These are phyloP conservation scores for Gymnopilus junonius DNA, from an alignment of 768 basidiomycete species.

Conservation along the genomic window DNA sequence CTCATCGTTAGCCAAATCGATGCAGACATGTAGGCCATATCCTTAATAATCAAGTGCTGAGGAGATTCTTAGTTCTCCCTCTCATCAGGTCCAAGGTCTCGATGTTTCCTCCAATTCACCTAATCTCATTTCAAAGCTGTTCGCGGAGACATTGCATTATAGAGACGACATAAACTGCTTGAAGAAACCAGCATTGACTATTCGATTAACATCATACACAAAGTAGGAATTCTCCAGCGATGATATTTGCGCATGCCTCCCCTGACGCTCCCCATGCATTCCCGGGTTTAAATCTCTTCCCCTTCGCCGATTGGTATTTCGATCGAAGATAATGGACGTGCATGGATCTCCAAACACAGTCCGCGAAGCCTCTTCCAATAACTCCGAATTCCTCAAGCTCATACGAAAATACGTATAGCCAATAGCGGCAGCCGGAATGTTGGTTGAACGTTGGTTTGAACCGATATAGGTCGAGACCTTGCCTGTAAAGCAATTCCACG, in stretches of 20 bases:
- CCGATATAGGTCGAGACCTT: conserved; percentile 15
- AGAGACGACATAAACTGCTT: no score
- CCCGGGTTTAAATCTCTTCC: not conserved
- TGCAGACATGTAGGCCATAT: no score
- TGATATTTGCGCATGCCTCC: not conserved
- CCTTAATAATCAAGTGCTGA: no score
- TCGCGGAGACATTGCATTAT: no score
- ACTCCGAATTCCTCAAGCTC: not conserved
- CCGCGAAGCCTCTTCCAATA: not conserved
- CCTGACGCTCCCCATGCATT: not conserved
- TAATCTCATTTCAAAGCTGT: no score
- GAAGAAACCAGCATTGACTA: no score
- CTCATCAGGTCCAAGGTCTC: no score
- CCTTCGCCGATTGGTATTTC: not conserved
- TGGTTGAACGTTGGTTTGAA: conserved; percentile 19
- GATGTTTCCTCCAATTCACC: no score
- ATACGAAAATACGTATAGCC: conserved; percentile 7
- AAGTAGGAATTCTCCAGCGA: not conserved
- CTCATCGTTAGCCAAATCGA: no score
- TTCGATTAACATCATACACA: no score
- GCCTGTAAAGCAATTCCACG: conserved; percentile 13
- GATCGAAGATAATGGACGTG: not conserved
- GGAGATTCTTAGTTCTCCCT: no score
- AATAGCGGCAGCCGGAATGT: conserved; percentile 25
- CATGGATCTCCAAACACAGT: not conserved